phyloP scores from a whole-genome alignment of 148 eudicot species.

The Polygonum maritimum region DNA sequence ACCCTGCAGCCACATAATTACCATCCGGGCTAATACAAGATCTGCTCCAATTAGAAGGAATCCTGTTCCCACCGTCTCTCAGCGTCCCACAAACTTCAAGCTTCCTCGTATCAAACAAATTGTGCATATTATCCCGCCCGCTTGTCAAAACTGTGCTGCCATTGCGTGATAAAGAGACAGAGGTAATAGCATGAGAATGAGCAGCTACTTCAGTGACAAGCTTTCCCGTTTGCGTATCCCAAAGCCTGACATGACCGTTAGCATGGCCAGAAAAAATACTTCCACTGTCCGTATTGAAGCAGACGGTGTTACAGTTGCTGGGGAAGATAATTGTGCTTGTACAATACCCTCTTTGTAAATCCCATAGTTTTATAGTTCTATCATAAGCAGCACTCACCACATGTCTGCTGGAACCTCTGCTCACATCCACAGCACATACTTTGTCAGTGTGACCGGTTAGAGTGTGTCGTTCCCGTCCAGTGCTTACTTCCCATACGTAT shows the following conservation, averaged over 20 bases:
- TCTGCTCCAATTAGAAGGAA: conserved; percentile 94
- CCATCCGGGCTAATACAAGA: conserved; percentile 91
- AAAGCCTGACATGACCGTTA: conserved; percentile 78
- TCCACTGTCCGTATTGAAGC: conserved; percentile 68
- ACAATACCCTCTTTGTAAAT: conserved; percentile 78
- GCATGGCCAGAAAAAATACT: conserved; percentile 90
- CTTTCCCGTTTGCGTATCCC: conserved; percentile 86
- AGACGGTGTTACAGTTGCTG: conserved; percentile 79
- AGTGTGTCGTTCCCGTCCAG: conserved; percentile 77
- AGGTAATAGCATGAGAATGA: conserved; percentile 73
- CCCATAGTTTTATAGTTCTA: conserved; percentile 89
- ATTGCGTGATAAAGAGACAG: conserved; percentile 63
- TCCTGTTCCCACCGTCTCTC: conserved; percentile 56
- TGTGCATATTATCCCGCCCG: conserved; percentile 88
- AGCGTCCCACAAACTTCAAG: conserved; percentile 73
- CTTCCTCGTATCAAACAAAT: conserved; percentile 68
- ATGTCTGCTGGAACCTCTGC: conserved; percentile 62
- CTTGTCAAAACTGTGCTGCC: conserved; percentile 72
- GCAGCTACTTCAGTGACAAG: conserved; percentile 81
- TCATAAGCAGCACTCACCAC: conserved; percentile 85
- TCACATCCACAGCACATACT: conserved; percentile 90
- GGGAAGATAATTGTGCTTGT: conserved; percentile 65
- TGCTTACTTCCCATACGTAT: conserved; percentile 70
- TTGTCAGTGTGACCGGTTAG: conserved; percentile 89
- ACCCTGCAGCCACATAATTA: conserved; percentile 83